phyloP scores from a whole-genome alignment of 2,329 filamentous ascomycete species.

The Rhynchosporium graminicola region DNA sequence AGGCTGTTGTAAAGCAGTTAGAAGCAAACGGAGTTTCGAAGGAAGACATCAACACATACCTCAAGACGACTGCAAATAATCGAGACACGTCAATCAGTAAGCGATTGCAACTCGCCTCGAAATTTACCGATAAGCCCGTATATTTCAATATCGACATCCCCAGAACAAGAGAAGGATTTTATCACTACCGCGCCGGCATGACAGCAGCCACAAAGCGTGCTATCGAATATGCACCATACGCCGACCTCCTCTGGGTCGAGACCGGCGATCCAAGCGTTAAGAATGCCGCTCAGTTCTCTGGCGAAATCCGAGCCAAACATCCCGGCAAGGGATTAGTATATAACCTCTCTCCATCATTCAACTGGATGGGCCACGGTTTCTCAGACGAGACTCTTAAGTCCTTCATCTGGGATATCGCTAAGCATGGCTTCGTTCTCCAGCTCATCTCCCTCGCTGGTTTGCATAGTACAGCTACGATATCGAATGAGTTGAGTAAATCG shows the following conservation, averaged over 20 bases:
- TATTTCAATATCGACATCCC: slow-evolving; percentile 91
- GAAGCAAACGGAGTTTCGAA: slow-evolving; percentile 63
- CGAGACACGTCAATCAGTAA: slow-evolving; percentile 76
- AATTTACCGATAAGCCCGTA: slow-evolving; percentile 67
- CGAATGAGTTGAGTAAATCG: slow-evolving; percentile 72
- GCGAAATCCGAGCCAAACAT: slow-evolving; percentile 67
- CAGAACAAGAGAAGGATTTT: slow-evolving; percentile 89
- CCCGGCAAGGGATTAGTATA: slow-evolving; percentile 92
- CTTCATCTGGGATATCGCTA: slow-evolving; percentile 95
- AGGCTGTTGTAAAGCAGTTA: slow-evolving; percentile 80
- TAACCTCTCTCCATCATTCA: slow-evolving; percentile 95
- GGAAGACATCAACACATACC: slow-evolving; percentile 67
- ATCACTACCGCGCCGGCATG: slow-evolving; percentile 86
- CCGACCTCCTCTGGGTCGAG: slow-evolving; percentile 96
- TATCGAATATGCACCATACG: slow-evolving; percentile 86
- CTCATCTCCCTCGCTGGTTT: slow-evolving; percentile 67
- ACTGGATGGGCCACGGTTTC: slow-evolving; percentile 97
- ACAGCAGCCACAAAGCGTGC: slow-evolving; percentile 88
- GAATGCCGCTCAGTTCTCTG: slow-evolving; percentile 74
- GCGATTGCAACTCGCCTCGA: slow-evolving; percentile 70
- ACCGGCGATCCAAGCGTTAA: slow-evolving; percentile 84
- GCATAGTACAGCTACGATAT: slow-evolving; percentile 64
- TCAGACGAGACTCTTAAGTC: slow-evolving; percentile 77
- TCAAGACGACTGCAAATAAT: slow-evolving; percentile 60
- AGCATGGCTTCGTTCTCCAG: slow-evolving; percentile 76